phyloP scores from a whole-genome alignment of 1,284 basidiomycete species.

The Ganoderma lucidum region DNA sequence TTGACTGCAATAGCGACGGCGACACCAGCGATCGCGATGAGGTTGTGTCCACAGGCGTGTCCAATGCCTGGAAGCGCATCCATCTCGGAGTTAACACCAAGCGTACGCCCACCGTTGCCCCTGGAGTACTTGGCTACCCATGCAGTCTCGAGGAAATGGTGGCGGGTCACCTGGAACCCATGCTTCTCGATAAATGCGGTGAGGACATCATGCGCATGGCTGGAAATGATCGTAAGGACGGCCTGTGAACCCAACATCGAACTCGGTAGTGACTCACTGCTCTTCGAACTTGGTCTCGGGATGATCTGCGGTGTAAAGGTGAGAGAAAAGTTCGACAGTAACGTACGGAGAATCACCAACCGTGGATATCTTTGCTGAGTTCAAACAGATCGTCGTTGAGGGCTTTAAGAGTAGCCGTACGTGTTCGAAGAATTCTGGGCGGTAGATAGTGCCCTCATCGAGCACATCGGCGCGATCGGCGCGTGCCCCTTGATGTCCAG shows the following conservation, averaged over 20 bases:
- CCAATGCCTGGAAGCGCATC: conserved; percentile 71
- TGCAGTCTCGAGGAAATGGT: conserved; percentile 78
- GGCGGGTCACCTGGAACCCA: conserved; percentile 68
- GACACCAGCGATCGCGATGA: conserved; percentile 85
- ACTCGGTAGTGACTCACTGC: conserved; percentile 36
- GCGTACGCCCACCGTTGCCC: conserved; percentile 64
- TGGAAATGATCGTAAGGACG: conserved; percentile 31
- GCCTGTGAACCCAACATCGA: background rate
- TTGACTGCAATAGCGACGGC: conserved; percentile 80
- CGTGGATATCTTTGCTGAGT: conserved; percentile 74
- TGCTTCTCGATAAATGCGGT: conserved; percentile 64
- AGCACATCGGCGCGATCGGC: conserved; percentile 7
- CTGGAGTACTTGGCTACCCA: conserved; percentile 77
- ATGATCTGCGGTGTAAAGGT: conserved; percentile 29
- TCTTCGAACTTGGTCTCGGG: conserved; percentile 40
- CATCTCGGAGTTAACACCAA: conserved; percentile 81
- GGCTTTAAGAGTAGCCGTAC: conserved; percentile 59
- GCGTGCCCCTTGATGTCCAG: conserved; percentile 7
- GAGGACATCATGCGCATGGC: conserved; percentile 60
- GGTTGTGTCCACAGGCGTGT: conserved; percentile 88
- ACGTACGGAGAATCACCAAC: conserved; percentile 41
- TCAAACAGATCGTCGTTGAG: conserved; percentile 59
- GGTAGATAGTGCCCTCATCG: conserved; percentile 26
- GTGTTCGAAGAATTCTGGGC: conserved; percentile 53
- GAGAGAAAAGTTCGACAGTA: background rate